A percentile compares a stretch with the other conserved stretches of the same genome.
These are phyloP conservation scores for Sporothrix luriei DNA, from an alignment of 2,329 filamentous ascomycete genomes.

Conservation along the genomic window DNA sequence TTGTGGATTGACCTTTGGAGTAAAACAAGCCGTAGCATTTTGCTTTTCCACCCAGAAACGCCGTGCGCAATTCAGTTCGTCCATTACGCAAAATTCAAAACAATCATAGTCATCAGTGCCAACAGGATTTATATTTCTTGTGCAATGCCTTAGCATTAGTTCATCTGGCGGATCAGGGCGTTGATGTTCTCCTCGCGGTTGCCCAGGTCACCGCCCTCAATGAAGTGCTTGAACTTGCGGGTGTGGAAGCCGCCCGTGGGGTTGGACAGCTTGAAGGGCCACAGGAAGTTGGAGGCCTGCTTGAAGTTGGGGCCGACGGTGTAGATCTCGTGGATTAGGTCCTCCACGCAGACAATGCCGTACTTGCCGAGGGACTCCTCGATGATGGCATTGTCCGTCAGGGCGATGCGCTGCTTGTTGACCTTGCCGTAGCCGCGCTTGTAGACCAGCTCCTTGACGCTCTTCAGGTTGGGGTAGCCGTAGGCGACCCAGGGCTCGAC, in stretches of 20 bases:
- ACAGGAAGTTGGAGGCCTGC: conserved; percentile 98
- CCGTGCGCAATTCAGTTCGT: conserved; percentile 40
- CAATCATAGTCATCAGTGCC: conserved; percentile 39
- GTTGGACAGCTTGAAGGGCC: conserved; percentile 99
- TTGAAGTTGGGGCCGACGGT: conserved; percentile 99
- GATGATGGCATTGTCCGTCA: conserved; percentile 97
- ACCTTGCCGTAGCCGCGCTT: conserved; percentile 99
- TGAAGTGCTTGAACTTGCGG: conserved; percentile 99
- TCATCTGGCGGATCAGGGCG: conserved; percentile 94
- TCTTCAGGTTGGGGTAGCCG: conserved; percentile 99
- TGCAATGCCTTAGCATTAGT: too few species aligned
- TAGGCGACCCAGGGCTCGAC: conserved; percentile 99
- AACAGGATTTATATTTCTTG: conserved; percentile 12
- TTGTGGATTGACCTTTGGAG: conserved; percentile 26
- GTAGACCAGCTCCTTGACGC: conserved; percentile 98
- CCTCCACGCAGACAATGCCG: conserved; percentile 99
- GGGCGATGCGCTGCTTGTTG: conserved; percentile 93
- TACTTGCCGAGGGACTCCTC: conserved; percentile 97
- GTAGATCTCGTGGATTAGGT: conserved; percentile 98
- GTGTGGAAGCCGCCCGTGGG: conserved; percentile 94
- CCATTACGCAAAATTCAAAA: conserved; percentile 36
- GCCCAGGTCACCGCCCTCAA: conserved; percentile 96
- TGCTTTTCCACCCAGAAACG: conserved; percentile 41
- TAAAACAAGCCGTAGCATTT: conserved; percentile 23
- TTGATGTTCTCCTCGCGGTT: conserved; percentile 99